phyloP scores from a whole-genome alignment of 805 yeast species.

The Tetrapisispora fleetii region DNA sequence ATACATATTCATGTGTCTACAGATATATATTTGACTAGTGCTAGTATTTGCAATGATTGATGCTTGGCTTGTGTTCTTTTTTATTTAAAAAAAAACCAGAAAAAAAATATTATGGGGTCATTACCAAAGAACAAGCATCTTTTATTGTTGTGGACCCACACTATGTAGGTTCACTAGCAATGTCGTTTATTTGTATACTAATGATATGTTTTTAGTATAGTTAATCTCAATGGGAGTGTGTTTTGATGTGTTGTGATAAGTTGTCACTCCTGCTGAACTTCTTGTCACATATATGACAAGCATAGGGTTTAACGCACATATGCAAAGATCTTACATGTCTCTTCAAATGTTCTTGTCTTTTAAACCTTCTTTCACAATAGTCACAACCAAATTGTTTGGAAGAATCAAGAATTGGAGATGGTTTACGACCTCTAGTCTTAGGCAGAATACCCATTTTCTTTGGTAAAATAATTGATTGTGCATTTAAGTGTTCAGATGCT shows the following conservation, averaged over 20 bases:
- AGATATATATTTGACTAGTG: too few relatives aligned
- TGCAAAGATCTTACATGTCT: constrained; percentile 68
- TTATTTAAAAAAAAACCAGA: too few relatives aligned
- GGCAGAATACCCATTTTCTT: constrained; percentile 1
- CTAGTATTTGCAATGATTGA: too few relatives aligned
- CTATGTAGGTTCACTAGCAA: too few relatives aligned
- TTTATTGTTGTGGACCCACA: too few relatives aligned
- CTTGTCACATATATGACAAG: constrained; percentile 50
- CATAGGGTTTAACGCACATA: constrained; percentile 61
- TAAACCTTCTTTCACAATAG: constrained; percentile 54
- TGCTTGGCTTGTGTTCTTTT: too few relatives aligned
- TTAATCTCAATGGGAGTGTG: constrained; percentile 29
- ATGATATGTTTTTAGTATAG: too few relatives aligned
- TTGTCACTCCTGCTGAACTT: constrained; percentile 61
- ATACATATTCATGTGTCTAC: too few relatives aligned
- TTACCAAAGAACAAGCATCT: too few relatives aligned
- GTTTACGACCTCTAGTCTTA: constrained; percentile 54
- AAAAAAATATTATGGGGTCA: too few relatives aligned
- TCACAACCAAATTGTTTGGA: constrained; percentile 52
- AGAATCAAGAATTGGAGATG: constrained; percentile 48
- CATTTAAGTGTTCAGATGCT: background rate
- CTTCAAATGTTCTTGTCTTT: constrained; percentile 68
- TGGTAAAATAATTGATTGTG: background rate
- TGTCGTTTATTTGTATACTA: too few relatives aligned
- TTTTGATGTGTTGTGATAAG: constrained; percentile 55